phyloP scores from a whole-genome alignment of 2,329 filamentous ascomycete species.

The Torrubiellomyces zombiae region DNA sequence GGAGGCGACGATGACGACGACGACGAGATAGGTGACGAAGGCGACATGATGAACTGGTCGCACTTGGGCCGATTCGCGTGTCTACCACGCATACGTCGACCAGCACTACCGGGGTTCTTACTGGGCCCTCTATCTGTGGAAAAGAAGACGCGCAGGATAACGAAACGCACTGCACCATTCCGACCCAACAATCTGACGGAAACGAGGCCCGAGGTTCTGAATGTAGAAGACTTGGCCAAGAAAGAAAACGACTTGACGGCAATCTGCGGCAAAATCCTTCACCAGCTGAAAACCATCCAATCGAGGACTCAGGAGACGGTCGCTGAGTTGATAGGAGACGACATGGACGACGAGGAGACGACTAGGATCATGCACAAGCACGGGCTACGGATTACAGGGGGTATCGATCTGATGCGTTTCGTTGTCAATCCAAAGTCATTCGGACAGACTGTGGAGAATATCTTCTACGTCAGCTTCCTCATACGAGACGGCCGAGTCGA shows the following conservation, averaged over 20 bases:
- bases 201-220: constrained; percentile 63
- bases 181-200: constrained; percentile 51
- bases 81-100: constrained; percentile 54
- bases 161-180: constrained; percentile 55
- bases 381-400: constrained; percentile 49
- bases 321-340: constrained; percentile 24
- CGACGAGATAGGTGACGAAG: constrained; percentile 51
- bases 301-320: constrained; percentile 29
- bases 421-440: constrained; percentile 83
- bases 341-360: constrained; percentile 28
- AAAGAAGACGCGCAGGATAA: constrained; percentile 58
- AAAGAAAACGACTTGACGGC: constrained; percentile 66
- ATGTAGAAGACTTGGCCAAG: constrained; percentile 55
- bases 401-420: constrained; percentile 69
- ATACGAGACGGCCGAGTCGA: constrained; percentile 71
- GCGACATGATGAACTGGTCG: constrained; percentile 73
- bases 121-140: constrained; percentile 79
- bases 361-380: constrained; percentile 44
- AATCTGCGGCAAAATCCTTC: constrained; percentile 60
- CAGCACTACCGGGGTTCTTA: constrained; percentile 66
- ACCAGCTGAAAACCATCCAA: constrained; percentile 36
- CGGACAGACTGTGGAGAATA: constrained; percentile 86
- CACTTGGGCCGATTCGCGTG: constrained; percentile 66
- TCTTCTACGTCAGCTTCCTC: constrained; percentile 92
- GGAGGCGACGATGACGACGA: constrained; percentile 31